These are phyloP conservation scores for Sordariomycetes sp. DNA, from an alignment of 2,329 filamentous ascomycete genomes.

Conservation along the genomic window DNA sequence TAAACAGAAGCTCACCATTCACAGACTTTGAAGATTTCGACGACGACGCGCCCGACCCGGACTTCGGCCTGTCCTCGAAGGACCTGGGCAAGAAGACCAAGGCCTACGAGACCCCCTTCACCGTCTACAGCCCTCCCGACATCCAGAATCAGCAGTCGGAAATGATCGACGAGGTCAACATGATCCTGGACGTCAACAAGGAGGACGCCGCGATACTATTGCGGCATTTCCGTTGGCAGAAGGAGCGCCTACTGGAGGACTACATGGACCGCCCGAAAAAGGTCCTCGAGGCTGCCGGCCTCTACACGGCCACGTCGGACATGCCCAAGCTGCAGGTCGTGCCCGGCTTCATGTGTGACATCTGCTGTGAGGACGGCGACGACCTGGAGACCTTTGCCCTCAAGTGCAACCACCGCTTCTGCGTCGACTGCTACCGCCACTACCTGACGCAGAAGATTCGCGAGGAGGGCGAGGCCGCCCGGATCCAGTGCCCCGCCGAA, in stretches of 20 bases:
- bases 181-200: slow-evolving; percentile 76
- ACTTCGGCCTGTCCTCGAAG: slow-evolving; percentile 35
- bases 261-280: slow-evolving; percentile 85
- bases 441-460: slow-evolving; percentile 89
- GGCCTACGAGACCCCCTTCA: slow-evolving; percentile 74
- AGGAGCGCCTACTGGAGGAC: slow-evolving; percentile 83
- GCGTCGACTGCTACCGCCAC: slow-evolving; percentile 80
- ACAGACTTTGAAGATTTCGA: slow-evolving; percentile 43
- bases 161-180: slow-evolving; percentile 80
- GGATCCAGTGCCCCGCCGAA: slow-evolving; percentile 86
- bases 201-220: slow-evolving; percentile 86
- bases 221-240: slow-evolving; percentile 88
- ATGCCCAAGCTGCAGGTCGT: slow-evolving; percentile 58
- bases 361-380: slow-evolving; percentile 83
- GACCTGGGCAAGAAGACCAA: slow-evolving; percentile 61
- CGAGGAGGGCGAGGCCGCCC: slow-evolving; percentile 86
- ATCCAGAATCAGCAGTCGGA: slow-evolving; percentile 77
- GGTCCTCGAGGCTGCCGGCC: slow-evolving; percentile 71
- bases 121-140: slow-evolving; percentile 64
- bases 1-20: not conserved
- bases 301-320: slow-evolving; percentile 50
- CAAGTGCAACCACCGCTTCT: slow-evolving; percentile 90
- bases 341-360: slow-evolving; percentile 77
- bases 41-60: slow-evolving; percentile 41
- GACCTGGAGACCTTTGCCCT: slow-evolving; percentile 77